Evolutionary conservation across 805 yeast species (phyloP).

Genomic region (Cyberlindnera americana): DNA sequence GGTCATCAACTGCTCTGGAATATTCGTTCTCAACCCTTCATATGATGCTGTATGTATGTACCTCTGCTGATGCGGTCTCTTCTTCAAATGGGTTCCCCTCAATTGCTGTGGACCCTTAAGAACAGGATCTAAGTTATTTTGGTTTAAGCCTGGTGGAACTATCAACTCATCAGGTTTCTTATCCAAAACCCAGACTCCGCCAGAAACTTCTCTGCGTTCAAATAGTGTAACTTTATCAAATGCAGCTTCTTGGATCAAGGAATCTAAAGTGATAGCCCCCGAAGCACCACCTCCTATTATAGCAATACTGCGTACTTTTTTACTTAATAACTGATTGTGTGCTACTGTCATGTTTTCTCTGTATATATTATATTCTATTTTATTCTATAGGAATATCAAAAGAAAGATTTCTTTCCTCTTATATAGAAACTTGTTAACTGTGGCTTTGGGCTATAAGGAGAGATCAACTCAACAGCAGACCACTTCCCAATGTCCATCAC

Average conservation of each 20-base stretch:
- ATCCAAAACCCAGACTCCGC: conserved; percentile 40
- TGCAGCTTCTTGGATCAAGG: conserved; percentile 33
- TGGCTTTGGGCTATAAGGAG: too few species aligned
- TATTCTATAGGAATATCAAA: too few species aligned
- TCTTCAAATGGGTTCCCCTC: neutral
- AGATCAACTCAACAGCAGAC: too few species aligned
- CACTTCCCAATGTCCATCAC: neutral
- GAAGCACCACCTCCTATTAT: conserved; percentile 52
- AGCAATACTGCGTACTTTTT: conserved; percentile 28
- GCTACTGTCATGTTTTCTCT: conserved; percentile 2
- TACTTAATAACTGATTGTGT: neutral
- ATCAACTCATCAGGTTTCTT: conserved; percentile 22
- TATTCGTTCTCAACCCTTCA: conserved; percentile 34
- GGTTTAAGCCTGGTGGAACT: conserved; percentile 29
- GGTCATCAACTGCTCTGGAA: conserved; percentile 44
- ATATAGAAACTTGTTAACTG: too few species aligned
- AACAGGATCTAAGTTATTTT: conserved; percentile 29
- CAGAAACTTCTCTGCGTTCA: conserved; percentile 38
- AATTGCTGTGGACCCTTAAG: conserved; percentile 9
- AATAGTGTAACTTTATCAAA: conserved; percentile 36
- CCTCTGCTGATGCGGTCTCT: conserved; percentile 21
- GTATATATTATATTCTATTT: too few species aligned
- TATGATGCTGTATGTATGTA: conserved; percentile 32
- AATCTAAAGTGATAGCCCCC: conserved; percentile 41
- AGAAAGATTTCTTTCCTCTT: too few species aligned